These are phyloP conservation scores for Hypoxylon rubiginosum DNA, from an alignment of 2,329 filamentous ascomycete genomes.

Conservation along the genomic window DNA sequence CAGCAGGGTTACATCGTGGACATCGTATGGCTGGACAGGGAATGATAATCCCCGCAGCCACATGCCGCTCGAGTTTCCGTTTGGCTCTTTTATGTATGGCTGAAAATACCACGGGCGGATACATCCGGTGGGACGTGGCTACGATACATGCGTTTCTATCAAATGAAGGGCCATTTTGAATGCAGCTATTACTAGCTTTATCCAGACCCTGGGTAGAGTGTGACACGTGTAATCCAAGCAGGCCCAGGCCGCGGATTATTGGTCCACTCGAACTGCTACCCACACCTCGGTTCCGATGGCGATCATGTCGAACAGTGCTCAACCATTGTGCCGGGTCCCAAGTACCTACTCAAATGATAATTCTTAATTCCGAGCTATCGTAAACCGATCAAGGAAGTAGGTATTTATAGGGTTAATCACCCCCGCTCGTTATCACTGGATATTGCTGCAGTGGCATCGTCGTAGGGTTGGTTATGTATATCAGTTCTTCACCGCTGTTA, in stretches of 20 bases:
- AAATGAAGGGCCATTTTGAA: conserved; percentile 19
- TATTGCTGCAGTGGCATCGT: conserved; percentile 6
- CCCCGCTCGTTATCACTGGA: conserved; percentile 14
- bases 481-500: conserved; percentile 18
- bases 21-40: not conserved
- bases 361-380: conserved; percentile 27
- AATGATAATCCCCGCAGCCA: conserved; percentile 20
- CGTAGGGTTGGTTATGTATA: conserved; percentile 11
- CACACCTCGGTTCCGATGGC: conserved; percentile 31
- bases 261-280: conserved; percentile 30
- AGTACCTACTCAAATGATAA: conserved; percentile 11
- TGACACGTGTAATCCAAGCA: conserved; percentile 32
- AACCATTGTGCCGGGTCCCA: conserved; percentile 32
- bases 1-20: conserved; percentile 12
- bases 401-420: conserved; percentile 13
- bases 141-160: conserved; percentile 14
- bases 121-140: conserved; percentile 20
- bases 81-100: conserved; percentile 12
- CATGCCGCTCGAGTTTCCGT: conserved; percentile 12
- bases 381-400: conserved; percentile 1
- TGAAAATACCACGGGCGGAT: conserved; percentile 25
- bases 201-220: conserved; percentile 26
- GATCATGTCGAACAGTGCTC: conserved; percentile 36
- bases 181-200: conserved; percentile 31
- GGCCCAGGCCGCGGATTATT: conserved; percentile 10